Conservation (phyloP, 371 early-diverging fungal species). For the Rhizopus arrhizus region DNA sequence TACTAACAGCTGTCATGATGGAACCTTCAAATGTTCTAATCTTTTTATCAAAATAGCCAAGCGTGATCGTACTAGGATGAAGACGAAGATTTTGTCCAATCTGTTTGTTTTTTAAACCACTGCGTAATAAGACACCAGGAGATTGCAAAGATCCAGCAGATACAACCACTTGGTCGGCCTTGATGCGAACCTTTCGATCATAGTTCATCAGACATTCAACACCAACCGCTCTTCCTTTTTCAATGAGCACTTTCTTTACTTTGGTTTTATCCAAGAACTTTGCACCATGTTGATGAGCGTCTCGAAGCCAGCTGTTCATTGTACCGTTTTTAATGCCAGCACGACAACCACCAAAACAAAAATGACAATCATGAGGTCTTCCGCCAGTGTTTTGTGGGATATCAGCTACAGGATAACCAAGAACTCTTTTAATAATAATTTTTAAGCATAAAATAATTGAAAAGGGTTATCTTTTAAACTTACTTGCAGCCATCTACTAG, state of each 20-base stretch:
- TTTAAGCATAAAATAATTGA: neutral
- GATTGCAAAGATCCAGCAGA: conserved; percentile 68
- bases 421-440: conserved; percentile 33
- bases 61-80: conserved; percentile 38
- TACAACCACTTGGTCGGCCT: conserved; percentile 60
- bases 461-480: neutral
- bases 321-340: conserved; percentile 71
- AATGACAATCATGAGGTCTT: conserved; percentile 66
- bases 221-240: conserved; percentile 53
- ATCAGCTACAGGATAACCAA: conserved; percentile 62
- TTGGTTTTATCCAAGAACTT: conserved; percentile 59
- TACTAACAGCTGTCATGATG: conserved; percentile 71
- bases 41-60: conserved; percentile 56
- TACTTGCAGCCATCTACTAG: conserved; percentile 67
- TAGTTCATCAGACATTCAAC: conserved; percentile 39
- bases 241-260: conserved; percentile 55
- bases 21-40: conserved; percentile 61
- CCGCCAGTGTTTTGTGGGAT: conserved; percentile 72
- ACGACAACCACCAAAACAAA: conserved; percentile 69
- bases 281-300: conserved; percentile 63
- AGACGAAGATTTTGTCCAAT: conserved; percentile 63
- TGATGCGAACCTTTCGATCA: conserved; percentile 11
- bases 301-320: conserved; percentile 66
- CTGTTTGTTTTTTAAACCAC: conserved; percentile 65
- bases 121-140: conserved; percentile 61